Percentiles rank a stretch among this genome's conserved stretches.
phyloP scores from a whole-genome alignment of 305 asterid genomes.

The Salvia sclarea region DNA sequence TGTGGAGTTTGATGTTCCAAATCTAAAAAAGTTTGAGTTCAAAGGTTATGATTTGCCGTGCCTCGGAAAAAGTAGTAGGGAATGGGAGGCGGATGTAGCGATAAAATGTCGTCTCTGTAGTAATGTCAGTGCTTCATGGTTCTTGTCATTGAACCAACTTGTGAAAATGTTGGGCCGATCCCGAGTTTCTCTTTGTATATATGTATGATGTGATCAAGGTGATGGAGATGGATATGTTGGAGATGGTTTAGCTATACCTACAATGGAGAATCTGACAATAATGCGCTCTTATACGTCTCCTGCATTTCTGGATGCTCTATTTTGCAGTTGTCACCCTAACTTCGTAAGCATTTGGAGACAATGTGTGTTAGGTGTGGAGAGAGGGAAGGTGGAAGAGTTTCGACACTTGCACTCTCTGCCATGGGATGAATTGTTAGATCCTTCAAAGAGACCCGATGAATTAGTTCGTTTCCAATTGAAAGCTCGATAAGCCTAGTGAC shows the following conservation, averaged over 20 bases:
- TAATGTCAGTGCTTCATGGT: background rate
- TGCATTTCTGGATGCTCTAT: conserved; percentile 4
- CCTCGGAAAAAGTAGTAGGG: background rate
- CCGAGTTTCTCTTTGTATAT: background rate
- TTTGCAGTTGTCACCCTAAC: conserved; percentile 23
- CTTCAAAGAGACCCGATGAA: no score
- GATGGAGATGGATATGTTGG: no score
- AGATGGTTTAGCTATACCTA: background rate
- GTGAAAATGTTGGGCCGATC: background rate
- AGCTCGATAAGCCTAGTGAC: no score
- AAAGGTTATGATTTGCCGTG: background rate
- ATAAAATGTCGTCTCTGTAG: background rate
- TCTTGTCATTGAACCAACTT: background rate
- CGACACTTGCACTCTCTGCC: no score
- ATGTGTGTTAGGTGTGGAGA: no score
- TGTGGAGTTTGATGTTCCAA: background rate
- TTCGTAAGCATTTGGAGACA: background rate
- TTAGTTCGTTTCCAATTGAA: no score
- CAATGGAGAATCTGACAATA: conserved; percentile 15
- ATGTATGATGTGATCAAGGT: no score
- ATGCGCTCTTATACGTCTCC: background rate
- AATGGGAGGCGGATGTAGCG: background rate
- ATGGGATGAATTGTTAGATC: no score
- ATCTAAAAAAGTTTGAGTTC: background rate
- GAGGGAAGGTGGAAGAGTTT: no score